Base-by-base conservation (phyloP, 345 rosid species). In the Linum usitatissimum region DNA sequence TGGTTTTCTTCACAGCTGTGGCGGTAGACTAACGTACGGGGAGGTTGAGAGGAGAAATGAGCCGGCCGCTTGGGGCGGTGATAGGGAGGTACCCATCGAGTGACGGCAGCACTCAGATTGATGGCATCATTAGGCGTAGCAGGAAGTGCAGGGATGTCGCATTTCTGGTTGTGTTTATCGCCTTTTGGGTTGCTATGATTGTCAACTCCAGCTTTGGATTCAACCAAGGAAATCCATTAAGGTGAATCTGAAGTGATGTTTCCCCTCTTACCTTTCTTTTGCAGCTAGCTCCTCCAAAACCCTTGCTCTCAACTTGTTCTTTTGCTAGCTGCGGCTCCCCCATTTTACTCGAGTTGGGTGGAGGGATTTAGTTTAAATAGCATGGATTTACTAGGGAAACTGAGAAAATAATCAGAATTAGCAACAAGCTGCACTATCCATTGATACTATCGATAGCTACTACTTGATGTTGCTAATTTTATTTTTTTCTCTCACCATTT, bases 131-230 rank as follows among this genome's bases (percentile, higher is more conserved):
- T 56, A 86, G 76, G 59, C 99, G 82, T 79, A 87, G 87, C 73
- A 83, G 99, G 81, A 90, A 90, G 72, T 93, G 97, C 65, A 78
- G 94, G 78, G 99, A 93, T 77, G 72, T 87, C 68, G 82, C 80
- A 6, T 86, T 90, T 77, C 96, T 90, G 36, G 72, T 90, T 60
- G 64, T 93, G 66, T 93, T 90, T 67, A 79, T 87, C 34, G 86
- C 94, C 21, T 93, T 90, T 76, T 93, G 99, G 99, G 77, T 93
- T 71, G 89, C 97, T 18, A 87, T 93, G 99, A 82, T 90, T 79
- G 99, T 90, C 20, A 90, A 93, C 77, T 93, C 97, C 45, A 93
- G 99, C 86, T 93, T 93, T 72, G 99, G 97, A 49, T 93, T 93
- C 72, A 85, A 90, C 83, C 73, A 79, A 77, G 97, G 99, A 49